Conservation (phyloP, 371 early-diverging fungal genomes). For the Smittium mucronatum region DNA sequence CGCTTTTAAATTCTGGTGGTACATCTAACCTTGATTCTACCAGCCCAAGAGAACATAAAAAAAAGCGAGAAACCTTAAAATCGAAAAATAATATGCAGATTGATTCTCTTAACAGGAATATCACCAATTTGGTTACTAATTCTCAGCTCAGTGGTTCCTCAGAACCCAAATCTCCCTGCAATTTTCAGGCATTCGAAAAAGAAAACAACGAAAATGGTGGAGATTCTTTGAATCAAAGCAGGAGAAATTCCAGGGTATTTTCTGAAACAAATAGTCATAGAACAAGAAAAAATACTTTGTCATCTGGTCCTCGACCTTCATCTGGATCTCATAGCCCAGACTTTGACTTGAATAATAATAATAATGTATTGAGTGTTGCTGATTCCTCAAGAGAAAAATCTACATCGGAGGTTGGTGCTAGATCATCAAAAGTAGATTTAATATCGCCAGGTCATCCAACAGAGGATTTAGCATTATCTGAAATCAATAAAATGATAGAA, state of each 20-base stretch:
- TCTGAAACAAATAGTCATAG: not conserved
- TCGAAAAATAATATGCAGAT: not conserved
- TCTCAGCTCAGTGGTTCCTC: not conserved
- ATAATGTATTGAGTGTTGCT: not conserved
- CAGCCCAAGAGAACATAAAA: not conserved
- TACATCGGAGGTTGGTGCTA: not conserved
- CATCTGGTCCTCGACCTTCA: not conserved
- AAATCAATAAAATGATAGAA: not conserved
- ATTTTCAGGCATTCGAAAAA: not conserved
- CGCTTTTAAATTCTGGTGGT: constrained; percentile 1
- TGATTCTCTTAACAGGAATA: not conserved
- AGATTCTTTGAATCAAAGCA: not conserved
- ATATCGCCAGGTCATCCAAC: not conserved
- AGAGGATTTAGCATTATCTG: not conserved
- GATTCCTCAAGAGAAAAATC: not conserved
- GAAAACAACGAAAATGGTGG: not conserved
- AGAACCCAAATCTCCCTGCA: not conserved
- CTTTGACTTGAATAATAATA: not conserved
- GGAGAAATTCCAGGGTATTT: not conserved
- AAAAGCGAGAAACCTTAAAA: too few relatives aligned
- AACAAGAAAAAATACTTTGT: not conserved
- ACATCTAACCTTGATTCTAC: not conserved
- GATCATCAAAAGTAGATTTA: not conserved
- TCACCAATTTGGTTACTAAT: not conserved
- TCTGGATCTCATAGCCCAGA: not conserved